Evolutionary conservation across 768 basidiomycete genomes (phyloP), one percentile per base, ranked within the genome.

Genomic region (Cystofilobasidium ferigula): DNA sequence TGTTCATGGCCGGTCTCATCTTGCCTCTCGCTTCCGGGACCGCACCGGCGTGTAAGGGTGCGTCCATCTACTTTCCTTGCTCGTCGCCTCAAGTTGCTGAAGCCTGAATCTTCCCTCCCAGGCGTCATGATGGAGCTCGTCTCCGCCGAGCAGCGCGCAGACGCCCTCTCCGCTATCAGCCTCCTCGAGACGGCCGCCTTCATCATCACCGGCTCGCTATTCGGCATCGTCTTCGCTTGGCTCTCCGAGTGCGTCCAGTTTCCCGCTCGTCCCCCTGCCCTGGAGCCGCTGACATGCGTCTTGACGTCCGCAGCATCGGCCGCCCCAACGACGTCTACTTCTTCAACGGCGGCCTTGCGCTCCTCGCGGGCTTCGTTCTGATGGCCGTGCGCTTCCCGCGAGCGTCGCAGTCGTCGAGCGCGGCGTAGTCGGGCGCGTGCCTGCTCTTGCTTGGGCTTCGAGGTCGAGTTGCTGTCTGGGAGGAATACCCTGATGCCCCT

Each of bases 81-180:
- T n/a, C n/a, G n/a, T 16, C 42, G 42, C 4, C 42, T 16, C 12
- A 43, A 9, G 42, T 43, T 43, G 42, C 12, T 7, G 20, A 8
- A 8, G 14, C 20, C 42, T 18, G 10, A 18, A 4, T 13, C 20
- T 18, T 18, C 20, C 20, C 20, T 18, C 45, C 3, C n/a, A 47
- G 45, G 76, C 12, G 75, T 75, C 35, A 69, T 72, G 13, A 66
- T 77, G 51, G 76, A 77, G 57, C 72, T 77, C 59, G 74, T 76
- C 6, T 58, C 64, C 18, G 34, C 64, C 3, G 65, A 71, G 3
- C 68, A 75, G 42, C 63, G 72, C n/a, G 66, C 72, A 1, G 75
- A 75, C 59, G 74, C 75, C 2, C 62, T 76, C 28, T 61, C 70
- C 18, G 75, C 70, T 0, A 73, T 76, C 54, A 71, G 74, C 1